These are phyloP conservation scores for Gossypium raimondii DNA, from an alignment of 345 rosid genomes.

Conservation along the genomic window DNA sequence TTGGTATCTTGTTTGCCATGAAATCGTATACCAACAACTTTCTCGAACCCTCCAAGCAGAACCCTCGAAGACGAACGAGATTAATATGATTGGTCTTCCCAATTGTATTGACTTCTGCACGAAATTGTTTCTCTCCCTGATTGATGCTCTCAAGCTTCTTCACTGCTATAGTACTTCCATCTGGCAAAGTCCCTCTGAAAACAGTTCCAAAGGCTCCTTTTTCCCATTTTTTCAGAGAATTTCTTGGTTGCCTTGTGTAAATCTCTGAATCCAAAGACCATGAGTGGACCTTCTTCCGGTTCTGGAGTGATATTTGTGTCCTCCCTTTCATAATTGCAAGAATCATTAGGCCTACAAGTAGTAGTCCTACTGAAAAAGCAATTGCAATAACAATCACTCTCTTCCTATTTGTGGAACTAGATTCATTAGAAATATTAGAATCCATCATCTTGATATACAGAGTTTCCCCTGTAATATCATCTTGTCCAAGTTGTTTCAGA, in stretches of 20 bases:
- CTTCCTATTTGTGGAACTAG: constrained; percentile 26
- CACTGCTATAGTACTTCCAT: constrained; percentile 59
- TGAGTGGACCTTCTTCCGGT: constrained; percentile 50
- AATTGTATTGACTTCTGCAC: constrained; percentile 64
- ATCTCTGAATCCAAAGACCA: constrained; percentile 63
- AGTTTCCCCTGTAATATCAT: constrained; percentile 28
- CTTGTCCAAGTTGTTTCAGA: constrained; percentile 34
- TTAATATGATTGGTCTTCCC: constrained; percentile 78
- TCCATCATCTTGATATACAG: constrained; percentile 53
- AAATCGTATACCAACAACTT: constrained; percentile 66
- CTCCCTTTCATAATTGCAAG: constrained; percentile 38
- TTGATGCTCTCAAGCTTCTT: constrained; percentile 70
- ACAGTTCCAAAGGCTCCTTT: constrained; percentile 86
- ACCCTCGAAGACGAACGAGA: constrained; percentile 76
- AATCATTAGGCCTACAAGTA: constrained; percentile 26
- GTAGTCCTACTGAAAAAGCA: constrained; percentile 27
- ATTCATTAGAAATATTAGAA: constrained; percentile 43
- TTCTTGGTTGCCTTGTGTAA: constrained; percentile 63
- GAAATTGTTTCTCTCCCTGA: constrained; percentile 90
- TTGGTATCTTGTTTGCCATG: constrained; percentile 58
- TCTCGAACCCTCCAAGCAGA: constrained; percentile 63
- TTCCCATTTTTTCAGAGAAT: constrained; percentile 70
- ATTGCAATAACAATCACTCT: constrained; percentile 31
- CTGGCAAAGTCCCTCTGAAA: constrained; percentile 64
- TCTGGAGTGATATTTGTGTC: constrained; percentile 22